Percentiles rank a stretch among this genome's conserved stretches.
These are phyloP conservation scores for Croton laevigatus DNA, from an alignment of 441 rosid species.

Conservation along the genomic window DNA sequence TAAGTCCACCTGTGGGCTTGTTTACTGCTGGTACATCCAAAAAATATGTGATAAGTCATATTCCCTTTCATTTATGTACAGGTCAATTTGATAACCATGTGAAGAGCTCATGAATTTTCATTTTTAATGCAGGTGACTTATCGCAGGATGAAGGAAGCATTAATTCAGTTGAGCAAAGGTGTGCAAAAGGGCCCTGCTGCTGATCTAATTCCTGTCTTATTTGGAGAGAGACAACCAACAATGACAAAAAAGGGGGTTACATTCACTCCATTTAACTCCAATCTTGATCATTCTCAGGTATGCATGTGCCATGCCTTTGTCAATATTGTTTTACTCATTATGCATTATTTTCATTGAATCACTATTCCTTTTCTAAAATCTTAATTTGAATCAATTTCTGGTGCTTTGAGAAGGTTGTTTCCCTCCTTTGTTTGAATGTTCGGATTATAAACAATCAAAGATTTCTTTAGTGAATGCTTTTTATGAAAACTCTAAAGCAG, in stretches of 20 bases:
- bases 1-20: not conserved
- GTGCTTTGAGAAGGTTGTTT: not conserved
- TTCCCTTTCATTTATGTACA: constrained; percentile 6
- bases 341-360: not conserved
- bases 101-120: constrained; percentile 3
- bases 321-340: not conserved
- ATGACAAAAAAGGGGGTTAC: constrained; percentile 52
- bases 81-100: constrained; percentile 11
- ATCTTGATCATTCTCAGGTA: constrained; percentile 93
- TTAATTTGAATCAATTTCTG: not conserved
- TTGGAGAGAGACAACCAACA: constrained; percentile 69
- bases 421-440: not conserved
- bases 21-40: not conserved
- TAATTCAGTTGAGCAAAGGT: constrained; percentile 84
- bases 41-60: not conserved
- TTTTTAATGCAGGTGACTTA: constrained; percentile 63
- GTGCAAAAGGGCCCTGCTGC: constrained; percentile 85
- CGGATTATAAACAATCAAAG: not conserved
- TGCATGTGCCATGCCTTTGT: not conserved
- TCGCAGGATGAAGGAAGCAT: constrained; percentile 90
- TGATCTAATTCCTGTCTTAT: constrained; percentile 78
- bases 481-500: not conserved
- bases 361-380: no score
- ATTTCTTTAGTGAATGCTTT: not conserved
- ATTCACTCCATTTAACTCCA: constrained; percentile 62